Evolutionary conservation across 2,329 filamentous ascomycete genomes (phyloP).

Genomic region (Trichoderma simmonsii): DNA sequence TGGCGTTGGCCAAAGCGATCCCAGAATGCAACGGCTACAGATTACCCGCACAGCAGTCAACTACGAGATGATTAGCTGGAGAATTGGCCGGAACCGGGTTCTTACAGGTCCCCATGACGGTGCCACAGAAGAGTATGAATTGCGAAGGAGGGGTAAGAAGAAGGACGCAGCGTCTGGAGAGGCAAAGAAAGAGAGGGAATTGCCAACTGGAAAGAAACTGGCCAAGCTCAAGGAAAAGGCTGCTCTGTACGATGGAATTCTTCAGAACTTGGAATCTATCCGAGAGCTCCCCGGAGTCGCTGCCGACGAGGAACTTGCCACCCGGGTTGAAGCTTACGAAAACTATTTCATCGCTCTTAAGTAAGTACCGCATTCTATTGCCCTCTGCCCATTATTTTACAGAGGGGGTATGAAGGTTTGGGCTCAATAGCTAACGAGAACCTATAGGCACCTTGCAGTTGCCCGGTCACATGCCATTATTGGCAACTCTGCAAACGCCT

Average conservation of each 20-base stretch:
- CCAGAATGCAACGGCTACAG: slow-evolving; percentile 86
- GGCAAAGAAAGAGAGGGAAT: slow-evolving; percentile 51
- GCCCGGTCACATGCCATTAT: slow-evolving; percentile 79
- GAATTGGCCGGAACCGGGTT: slow-evolving; percentile 87
- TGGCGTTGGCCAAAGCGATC: slow-evolving; percentile 77
- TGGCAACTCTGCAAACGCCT: slow-evolving; percentile 69
- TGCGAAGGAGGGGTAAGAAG: slow-evolving; percentile 54
- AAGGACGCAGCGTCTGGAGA: slow-evolving; percentile 36
- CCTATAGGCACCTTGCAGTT: slow-evolving; percentile 69
- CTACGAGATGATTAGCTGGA: slow-evolving; percentile 91
- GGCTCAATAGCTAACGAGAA: not conserved
- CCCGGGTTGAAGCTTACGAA: slow-evolving; percentile 73
- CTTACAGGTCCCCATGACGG: slow-evolving; percentile 83
- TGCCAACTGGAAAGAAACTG: slow-evolving; percentile 71
- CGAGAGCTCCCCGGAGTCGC: slow-evolving; percentile 87
- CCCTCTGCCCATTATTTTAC: not conserved
- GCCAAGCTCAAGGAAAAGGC: slow-evolving; percentile 80
- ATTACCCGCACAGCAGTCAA: slow-evolving; percentile 91
- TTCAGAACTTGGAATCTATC: slow-evolving; percentile 88
- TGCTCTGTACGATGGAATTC: slow-evolving; percentile 84
- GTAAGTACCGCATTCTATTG: slow-evolving; percentile 45
- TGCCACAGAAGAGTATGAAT: slow-evolving; percentile 52
- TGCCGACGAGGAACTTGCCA: slow-evolving; percentile 71
- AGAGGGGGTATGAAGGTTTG: not conserved
- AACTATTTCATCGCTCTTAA: slow-evolving; percentile 87